phyloP scores from a whole-genome alignment of 768 basidiomycete species.

The Crucibulum laeve region DNA sequence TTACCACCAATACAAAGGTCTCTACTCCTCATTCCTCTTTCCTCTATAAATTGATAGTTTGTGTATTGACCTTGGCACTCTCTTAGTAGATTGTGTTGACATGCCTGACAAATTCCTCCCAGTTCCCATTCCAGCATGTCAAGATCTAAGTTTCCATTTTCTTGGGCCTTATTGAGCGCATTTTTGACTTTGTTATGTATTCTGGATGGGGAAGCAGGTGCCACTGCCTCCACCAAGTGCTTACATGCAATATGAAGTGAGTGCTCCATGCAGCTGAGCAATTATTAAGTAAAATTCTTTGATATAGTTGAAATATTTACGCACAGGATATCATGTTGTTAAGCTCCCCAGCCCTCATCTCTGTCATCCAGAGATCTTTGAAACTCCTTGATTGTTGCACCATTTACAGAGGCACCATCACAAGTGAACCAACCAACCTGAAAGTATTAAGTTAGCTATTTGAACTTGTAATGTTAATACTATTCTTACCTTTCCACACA shows the following conservation, averaged over 20 bases:
- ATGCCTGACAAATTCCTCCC: too few species aligned
- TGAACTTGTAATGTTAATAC: not conserved
- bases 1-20: too few species aligned
- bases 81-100: too few species aligned
- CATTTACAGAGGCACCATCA: not conserved
- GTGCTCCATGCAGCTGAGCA: not conserved
- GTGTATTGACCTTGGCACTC: too few species aligned
- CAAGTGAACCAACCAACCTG: not conserved
- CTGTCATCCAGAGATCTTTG: not conserved
- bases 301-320: not conserved
- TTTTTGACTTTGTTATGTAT: not conserved
- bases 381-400: not conserved
- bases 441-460: not conserved
- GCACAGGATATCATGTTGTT: not conserved
- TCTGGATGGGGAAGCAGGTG: not conserved
- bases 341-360: not conserved
- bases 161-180: too few species aligned
- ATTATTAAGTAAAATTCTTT: not conserved
- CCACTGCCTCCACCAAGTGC: not conserved
- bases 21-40: too few species aligned
- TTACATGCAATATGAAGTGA: not conserved
- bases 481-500: not conserved
- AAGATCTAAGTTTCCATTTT: too few species aligned
- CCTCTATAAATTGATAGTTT: too few species aligned
- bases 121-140: too few species aligned